These are phyloP conservation scores for Liriodendron chinense DNA, from an alignment of 164 flowering plant genomes.

Conservation along the genomic window DNA sequence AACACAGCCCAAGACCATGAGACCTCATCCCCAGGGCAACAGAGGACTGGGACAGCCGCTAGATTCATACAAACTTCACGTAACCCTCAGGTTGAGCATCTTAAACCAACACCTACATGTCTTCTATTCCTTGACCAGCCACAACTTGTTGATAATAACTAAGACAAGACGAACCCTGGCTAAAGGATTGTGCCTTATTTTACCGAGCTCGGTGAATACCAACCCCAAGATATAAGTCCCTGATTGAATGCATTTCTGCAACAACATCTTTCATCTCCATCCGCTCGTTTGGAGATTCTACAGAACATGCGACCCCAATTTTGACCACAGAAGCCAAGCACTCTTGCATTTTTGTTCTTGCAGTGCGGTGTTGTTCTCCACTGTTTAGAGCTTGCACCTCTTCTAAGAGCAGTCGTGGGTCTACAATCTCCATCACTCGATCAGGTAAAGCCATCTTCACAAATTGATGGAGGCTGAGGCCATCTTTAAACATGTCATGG, in stretches of 20 bases:
- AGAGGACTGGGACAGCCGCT: too few species aligned
- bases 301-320: not conserved
- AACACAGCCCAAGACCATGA: too few species aligned
- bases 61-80: too few species aligned
- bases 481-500: slow-evolving; percentile 25
- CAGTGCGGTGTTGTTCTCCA: too few species aligned
- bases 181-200: not conserved
- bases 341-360: not conserved
- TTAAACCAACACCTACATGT: too few species aligned
- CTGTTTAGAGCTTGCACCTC: not conserved
- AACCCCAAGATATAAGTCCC: not conserved
- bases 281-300: not conserved
- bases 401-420: slow-evolving; percentile 16
- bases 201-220: not conserved
- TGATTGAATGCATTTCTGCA: not conserved
- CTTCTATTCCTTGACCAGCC: too few species aligned
- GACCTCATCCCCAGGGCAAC: too few species aligned
- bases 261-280: slow-evolving; percentile 4
- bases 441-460: slow-evolving; percentile 24
- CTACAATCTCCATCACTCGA: slow-evolving; percentile 26
- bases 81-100: too few species aligned
- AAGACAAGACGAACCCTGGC: too few species aligned
- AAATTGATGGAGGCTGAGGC: slow-evolving; percentile 20
- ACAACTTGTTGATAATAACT: too few species aligned
- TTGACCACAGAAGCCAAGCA: not conserved